Percentiles rank a stretch among this genome's conserved stretches.
Conservation (phyloP, 2,329 filamentous ascomycete species). For the Arthrobotrys iridis region DNA sequence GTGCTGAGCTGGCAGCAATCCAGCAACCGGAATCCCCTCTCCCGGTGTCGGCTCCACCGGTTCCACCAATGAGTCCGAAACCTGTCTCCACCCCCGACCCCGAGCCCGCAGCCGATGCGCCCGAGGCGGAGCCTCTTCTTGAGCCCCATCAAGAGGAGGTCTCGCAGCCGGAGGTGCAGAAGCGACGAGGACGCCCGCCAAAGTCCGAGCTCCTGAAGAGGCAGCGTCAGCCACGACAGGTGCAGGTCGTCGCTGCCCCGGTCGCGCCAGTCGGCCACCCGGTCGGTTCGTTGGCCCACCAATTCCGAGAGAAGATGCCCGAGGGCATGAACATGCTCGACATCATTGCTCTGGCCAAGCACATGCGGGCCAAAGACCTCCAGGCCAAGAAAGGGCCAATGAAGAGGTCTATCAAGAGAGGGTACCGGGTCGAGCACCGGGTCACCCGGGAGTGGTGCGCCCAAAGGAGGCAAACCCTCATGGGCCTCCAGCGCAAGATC, state of each 20-base stretch:
- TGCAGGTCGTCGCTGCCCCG: not conserved
- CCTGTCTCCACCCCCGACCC: not conserved
- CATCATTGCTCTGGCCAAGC: conserved; percentile 24
- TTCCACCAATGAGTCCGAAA: not conserved
- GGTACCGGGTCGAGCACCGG: conserved; percentile 40
- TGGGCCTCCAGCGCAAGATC: conserved; percentile 32
- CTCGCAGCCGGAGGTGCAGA: conserved; percentile 32
- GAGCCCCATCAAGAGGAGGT: conserved; percentile 1
- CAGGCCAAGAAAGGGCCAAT: conserved; percentile 30
- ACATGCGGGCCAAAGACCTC: conserved; percentile 36
- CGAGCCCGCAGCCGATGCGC: not conserved
- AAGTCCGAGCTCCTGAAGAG: conserved; percentile 33
- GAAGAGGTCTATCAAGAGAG: conserved; percentile 38
- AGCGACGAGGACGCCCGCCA: conserved; percentile 44
- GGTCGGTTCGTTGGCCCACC: conserved; percentile 7
- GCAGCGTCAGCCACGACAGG: conserved; percentile 11
- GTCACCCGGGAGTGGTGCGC: conserved; percentile 49
- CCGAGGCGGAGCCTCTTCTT: not conserved
- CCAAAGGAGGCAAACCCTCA: conserved; percentile 16
- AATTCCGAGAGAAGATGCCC: conserved; percentile 36
- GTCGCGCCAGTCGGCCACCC: not conserved
- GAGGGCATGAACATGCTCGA: conserved; percentile 32
- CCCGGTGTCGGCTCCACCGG: not conserved
- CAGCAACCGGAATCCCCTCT: not conserved
- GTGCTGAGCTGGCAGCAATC: not conserved